These are phyloP conservation scores for Dryadomyces sulphureus DNA, from an alignment of 2,329 filamentous ascomycete species.

Conservation along the genomic window DNA sequence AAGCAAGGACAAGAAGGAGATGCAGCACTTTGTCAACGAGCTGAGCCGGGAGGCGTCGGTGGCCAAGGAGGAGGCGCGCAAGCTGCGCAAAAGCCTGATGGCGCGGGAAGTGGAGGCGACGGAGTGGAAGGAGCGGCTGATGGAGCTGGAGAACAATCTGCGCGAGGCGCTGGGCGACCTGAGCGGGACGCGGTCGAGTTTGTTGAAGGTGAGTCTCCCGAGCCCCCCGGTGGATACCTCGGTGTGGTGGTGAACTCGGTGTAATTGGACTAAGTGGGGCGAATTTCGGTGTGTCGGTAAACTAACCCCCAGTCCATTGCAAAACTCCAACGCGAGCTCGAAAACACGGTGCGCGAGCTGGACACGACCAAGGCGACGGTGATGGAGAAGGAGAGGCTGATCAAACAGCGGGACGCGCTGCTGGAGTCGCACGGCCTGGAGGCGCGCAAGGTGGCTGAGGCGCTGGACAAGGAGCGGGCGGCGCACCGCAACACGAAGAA, in stretches of 20 bases:
- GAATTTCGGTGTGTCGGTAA: neutral
- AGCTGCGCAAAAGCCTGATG: constrained; percentile 68
- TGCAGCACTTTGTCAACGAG: constrained; percentile 84
- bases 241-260: too few species aligned
- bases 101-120: constrained; percentile 76
- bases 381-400: constrained; percentile 78
- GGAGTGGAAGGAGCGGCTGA: constrained; percentile 80
- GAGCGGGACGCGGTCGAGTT: constrained; percentile 68
- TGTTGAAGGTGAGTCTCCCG: constrained; percentile 57
- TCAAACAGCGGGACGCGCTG: constrained; percentile 77
- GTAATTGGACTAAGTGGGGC: too few species aligned
- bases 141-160: constrained; percentile 80
- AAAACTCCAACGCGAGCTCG: constrained; percentile 77
- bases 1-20: constrained; percentile 82
- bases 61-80: constrained; percentile 74
- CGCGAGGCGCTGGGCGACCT: constrained; percentile 77
- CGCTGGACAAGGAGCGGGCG: constrained; percentile 82
- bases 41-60: constrained; percentile 71
- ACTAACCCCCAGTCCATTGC: constrained; percentile 49
- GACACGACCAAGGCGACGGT: constrained; percentile 63
- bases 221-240: too few species aligned
- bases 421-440: constrained; percentile 84
- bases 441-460: constrained; percentile 66
- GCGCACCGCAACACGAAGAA: constrained; percentile 74
- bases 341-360: constrained; percentile 69